These are phyloP conservation scores for Trichoderma orchidacearum DNA, from an alignment of 495 filamentous ascomycete species.

Conservation along the genomic window DNA sequence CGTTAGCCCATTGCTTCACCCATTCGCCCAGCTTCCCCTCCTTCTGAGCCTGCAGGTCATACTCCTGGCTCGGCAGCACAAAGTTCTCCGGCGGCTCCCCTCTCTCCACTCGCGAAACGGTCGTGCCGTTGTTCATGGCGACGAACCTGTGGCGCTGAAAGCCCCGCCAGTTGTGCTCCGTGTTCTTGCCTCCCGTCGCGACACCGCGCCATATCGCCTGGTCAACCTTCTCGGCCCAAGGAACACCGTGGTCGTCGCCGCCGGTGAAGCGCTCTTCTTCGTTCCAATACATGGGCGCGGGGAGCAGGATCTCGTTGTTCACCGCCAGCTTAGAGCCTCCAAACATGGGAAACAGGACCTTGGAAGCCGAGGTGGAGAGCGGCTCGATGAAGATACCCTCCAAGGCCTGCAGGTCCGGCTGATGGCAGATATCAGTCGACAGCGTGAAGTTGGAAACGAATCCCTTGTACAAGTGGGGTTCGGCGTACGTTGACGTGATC, in stretches of 20 bases:
- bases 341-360: constrained; percentile 52
- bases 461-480: constrained; percentile 35
- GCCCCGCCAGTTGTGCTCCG: constrained; percentile 41
- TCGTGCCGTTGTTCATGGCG: constrained; percentile 47
- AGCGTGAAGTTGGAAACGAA: constrained; percentile 53
- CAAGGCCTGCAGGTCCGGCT: constrained; percentile 37
- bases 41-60: constrained; percentile 20
- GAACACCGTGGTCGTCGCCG: constrained; percentile 29
- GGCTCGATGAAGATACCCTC: constrained; percentile 59
- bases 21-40: constrained; percentile 21
- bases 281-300: constrained; percentile 60
- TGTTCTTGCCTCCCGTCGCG: constrained; percentile 51
- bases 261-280: constrained; percentile 58
- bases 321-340: constrained; percentile 58
- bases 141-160: constrained; percentile 63
- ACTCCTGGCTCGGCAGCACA: constrained; percentile 19
- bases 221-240: constrained; percentile 43
- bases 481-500: constrained; percentile 23
- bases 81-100: constrained; percentile 21
- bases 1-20: constrained; percentile 27
- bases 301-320: constrained; percentile 66
- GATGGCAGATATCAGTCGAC: constrained; percentile 50
- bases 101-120: constrained; percentile 28
- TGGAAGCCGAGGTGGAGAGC: constrained; percentile 36
- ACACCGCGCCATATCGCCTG: constrained; percentile 53